Evolutionary conservation across 495 filamentous ascomycete genomes (phyloP), one percentile per base, ranked within the genome.

Genomic region (Cercophora newfieldiana): DNA sequence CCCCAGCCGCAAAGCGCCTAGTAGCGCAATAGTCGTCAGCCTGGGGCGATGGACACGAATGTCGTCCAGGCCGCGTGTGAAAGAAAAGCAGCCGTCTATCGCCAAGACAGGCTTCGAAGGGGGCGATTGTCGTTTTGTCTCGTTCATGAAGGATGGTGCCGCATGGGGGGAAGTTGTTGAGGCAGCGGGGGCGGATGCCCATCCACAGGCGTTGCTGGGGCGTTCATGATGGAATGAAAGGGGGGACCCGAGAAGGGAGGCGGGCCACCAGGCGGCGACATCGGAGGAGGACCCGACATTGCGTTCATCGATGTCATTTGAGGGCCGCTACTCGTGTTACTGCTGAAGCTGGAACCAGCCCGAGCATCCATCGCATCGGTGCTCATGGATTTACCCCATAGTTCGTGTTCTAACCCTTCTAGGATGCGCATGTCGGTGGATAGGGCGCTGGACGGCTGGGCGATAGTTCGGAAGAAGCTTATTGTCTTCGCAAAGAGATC

Each of bases 341-440:
- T 83, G 3, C 81, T 81, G 63, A 83, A 83, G 71, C 81, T 84
- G 2, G 79, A 80, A 33, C 65, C 64, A 3, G 68, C 50, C 0
- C 57, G 62, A n/a, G 29, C 51, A 12, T 76, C 73, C 48, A 63
- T 31, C 8, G 18, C 21, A 44, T 75, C 70, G 4, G 50, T 28
- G 47, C 62, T 67, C 37, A 19, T 63, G 1, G 55, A 21, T 48
- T 55, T 67, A 1, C 53, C 56, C 65, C 75, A 75, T 61, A 86
- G 82, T 58, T 86, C 83, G n/a, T 77, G 72, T 33, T 87, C 85
- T 24, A 90, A 79, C 12, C 84, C 83, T 28, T 83, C 82, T 22
- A 95, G 78, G 47, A 95, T 93, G 24, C 81, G 80, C 69, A 87
- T 83, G 71, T 95, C 90, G 21, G 84, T 81, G 19, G 78, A 74